Base-by-base conservation (phyloP, 805 yeast genomes). In the Sugiyamaella boreocaroliniensis region DNA sequence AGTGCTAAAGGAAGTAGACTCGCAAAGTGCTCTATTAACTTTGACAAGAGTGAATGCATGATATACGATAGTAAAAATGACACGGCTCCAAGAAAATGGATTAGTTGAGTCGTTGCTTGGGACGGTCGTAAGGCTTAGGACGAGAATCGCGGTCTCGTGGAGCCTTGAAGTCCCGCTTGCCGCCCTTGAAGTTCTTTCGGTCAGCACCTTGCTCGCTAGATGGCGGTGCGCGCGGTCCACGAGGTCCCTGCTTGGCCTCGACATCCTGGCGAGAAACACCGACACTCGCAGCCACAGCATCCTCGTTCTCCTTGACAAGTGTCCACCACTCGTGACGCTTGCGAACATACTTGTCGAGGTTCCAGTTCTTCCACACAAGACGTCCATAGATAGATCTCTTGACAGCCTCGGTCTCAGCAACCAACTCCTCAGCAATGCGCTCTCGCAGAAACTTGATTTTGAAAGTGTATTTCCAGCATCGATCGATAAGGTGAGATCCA, bases 311-410 rank as follows among this genome's bases (percentile, higher is more conserved):
- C 47, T 68, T 68, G 18, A 65, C 69, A 9, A 58, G 51, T 2
- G 55, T 71, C 68, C 85, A 87, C 98, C 98, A 92, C 63, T 89
- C 97, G 63, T 74, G 79, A 66, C 83, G 79, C 68, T 83, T 82
- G 64, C 95, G 76, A 10, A 72, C 65, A 62, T 81, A 92, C 61
- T 83, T 70, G 66, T 93, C 98, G 83, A 92, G 77, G 29, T 78
- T 71, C 97, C 97, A 93, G 67, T 92, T 92, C 66, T 85, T 87
- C 98, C 97, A 93, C 1, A 93, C 98, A 61, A 82, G 77, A 64
- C 84, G 80, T 37, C 99, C 99, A 64, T 92, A 93, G 11, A 74
- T 78, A 64, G 96, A 86, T 55, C 83, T 88, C 71, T 93, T 89
- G 44, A 93, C 85, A 55, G 76, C 75, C 40, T 80, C 84, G 41